Base-by-base conservation (phyloP, 1,284 basidiomycete species). In the Athelia sp. region DNA sequence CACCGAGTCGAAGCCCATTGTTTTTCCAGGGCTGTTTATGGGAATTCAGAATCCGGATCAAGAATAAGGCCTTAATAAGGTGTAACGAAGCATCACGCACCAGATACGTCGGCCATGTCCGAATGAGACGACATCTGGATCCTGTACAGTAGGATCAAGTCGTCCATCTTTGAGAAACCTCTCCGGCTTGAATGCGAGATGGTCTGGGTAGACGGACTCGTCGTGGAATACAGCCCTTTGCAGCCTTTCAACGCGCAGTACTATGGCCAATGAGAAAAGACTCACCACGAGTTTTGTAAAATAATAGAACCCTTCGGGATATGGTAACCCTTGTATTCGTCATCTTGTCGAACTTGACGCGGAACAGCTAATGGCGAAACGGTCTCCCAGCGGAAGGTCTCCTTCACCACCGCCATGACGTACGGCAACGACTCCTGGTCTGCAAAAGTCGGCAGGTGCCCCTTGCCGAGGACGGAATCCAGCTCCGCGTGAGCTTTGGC, bases 201-300 rank as follows among this genome's bases (percentile, higher is more conserved):
- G 58, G 38, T 63, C 55, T 11, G 55, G 52, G 51, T 61, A 63
- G 11, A 44, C 34, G 14, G 46, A 36, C 40, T 56, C 54, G 49
- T 63, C 57, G 42, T 60, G 53, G n/a, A 62, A 54, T 26, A 64
- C 50, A 1, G 57, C 52, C 36, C 36, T 40, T n/a, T n/a, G n/a
- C n/a, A n/a, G n/a, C n/a, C n/a, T n/a, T n/a, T n/a, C n/a, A n/a
- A n/a, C n/a, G n/a, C n/a, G n/a, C n/a, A n/a, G n/a, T n/a, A n/a
- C n/a, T n/a, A n/a, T n/a, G n/a, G n/a, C n/a, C n/a, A n/a, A n/a
- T n/a, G n/a, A n/a, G n/a, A n/a, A n/a, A 15, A 23, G 15, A 6
- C 51, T 8, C 44, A 68, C 67, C 69, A 71, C 24, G 68, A 63
- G 47, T 71, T 71, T 17, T 64, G 60, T 61, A 63, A 65, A 2